Base-by-base conservation (phyloP, 352 stramenopile genomes). In the Globisporangium apiculatum region DNA sequence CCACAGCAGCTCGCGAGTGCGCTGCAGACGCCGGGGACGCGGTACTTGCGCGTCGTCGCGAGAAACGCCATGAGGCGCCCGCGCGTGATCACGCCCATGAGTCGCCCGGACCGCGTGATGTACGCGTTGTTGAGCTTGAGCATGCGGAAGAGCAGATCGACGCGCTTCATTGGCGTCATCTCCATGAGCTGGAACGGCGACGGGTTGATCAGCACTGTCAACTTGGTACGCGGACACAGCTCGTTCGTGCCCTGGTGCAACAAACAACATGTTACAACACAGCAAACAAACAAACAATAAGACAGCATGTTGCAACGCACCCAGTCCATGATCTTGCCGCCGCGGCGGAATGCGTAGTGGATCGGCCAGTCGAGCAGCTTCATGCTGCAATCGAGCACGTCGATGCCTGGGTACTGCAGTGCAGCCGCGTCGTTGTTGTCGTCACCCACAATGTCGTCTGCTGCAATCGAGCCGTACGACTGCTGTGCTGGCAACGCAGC, bases 61-160 rank as follows among this genome's bases (percentile, higher is more conserved):
- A 92, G 60, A 56, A 92, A 92, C 41, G 68, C 78, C 83, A 92
- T 92, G 59, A 95, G 75, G 24, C 79, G 70, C 56, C 80, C 75
- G 48, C 86, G 80, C 18, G 77, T 87, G 60, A 95, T 91, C 15
- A 87, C 69, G 52, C 85, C 85, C 63, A 91, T 83, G 53, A 95
- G 74, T 17, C 69, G 72, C 0, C 86, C 86, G 5, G 79, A 89
- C 11, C 85, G 80, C 58, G 86, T 87, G 40, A 96, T 79, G 64
- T 92, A 96, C 36, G 84, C 81, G 63, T 94, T 89, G 65, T 92
- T 93, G 55, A 96, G 76, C 62, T 91, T 94, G 48, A 96, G 80
- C 81, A 94, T 94, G 45, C 86, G 79, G 66, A 96, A 94, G 31
- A 96, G 67, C 63, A 89, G 61, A 58, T 96, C 84, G 35, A 96